phyloP scores from a whole-genome alignment of 305 asterid species.

The Fraxinus greggii region DNA sequence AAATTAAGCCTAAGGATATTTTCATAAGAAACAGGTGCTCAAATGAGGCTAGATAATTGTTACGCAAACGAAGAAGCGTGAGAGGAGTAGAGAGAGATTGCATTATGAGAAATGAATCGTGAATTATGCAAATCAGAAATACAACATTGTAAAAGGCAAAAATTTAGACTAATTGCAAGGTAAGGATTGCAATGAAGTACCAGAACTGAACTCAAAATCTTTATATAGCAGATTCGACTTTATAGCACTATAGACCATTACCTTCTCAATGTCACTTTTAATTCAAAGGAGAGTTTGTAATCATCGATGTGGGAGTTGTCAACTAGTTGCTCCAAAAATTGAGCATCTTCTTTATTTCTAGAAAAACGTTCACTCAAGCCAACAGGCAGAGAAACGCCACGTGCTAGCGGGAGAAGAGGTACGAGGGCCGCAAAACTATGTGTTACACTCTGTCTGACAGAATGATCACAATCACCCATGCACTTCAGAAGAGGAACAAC shows the following conservation, averaged over 20 bases:
- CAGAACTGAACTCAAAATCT: background rate
- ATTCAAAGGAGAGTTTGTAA: conserved; percentile 79
- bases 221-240: background rate
- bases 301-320: conserved; percentile 97
- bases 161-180: background rate
- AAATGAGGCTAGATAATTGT: background rate
- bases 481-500: conserved; percentile 96
- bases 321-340: conserved; percentile 91
- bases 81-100: background rate
- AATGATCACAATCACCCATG: conserved; percentile 90
- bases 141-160: background rate
- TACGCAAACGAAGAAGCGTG: background rate
- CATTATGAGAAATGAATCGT: background rate
- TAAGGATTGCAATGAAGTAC: background rate
- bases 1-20: background rate
- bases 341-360: conserved; percentile 84
- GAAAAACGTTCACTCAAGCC: conserved; percentile 74
- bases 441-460: conserved; percentile 98
- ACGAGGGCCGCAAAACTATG: conserved; percentile 97
- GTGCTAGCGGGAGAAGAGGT: conserved; percentile 96
- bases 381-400: conserved; percentile 76
- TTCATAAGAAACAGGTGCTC: background rate
- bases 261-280: conserved; percentile 92
- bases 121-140: background rate
- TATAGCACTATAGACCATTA: conserved; percentile 25